A percentile compares a stretch with the other conserved stretches of the same genome.
Conservation (phyloP, 768 basidiomycete genomes). For the Trametes cinnabarina region DNA sequence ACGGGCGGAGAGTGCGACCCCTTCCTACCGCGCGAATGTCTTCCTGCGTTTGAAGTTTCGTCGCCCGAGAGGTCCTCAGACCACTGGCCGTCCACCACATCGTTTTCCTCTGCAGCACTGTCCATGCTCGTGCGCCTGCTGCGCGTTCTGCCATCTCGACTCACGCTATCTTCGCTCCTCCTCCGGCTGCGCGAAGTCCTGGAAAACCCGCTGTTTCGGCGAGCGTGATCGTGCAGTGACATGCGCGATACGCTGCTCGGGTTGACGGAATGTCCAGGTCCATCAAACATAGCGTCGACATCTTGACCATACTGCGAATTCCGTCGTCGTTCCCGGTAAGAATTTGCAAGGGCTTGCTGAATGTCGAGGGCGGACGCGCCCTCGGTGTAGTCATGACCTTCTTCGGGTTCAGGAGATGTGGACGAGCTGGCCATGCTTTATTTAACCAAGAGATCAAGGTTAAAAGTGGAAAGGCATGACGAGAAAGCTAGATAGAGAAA, state of each 20-base stretch:
- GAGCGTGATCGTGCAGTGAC: conserved; percentile 53
- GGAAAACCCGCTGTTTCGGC: conserved; percentile 59
- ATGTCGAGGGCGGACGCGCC: conserved; percentile 81
- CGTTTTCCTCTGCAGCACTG: conserved; percentile 3
- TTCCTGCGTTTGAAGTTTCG: conserved; percentile 27
- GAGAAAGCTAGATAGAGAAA: too few relatives aligned
- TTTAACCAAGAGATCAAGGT: too few relatives aligned
- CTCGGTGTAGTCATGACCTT: conserved; percentile 73
- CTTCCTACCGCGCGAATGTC: conserved; percentile 15
- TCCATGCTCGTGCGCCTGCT: conserved; percentile 22
- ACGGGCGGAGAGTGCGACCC: conserved; percentile 22
- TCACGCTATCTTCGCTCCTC: conserved; percentile 33
- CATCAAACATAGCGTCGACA: conserved; percentile 72
- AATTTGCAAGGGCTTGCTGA: conserved; percentile 51
- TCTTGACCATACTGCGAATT: conserved; percentile 69
- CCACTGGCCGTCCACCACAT: neutral
- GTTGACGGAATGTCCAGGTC: conserved; percentile 59
- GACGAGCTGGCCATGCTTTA: conserved; percentile 15
- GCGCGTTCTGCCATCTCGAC: conserved; percentile 7
- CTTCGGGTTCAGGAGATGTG: neutral
- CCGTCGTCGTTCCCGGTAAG: conserved; percentile 52
- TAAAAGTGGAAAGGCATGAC: too few relatives aligned
- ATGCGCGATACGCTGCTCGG: conserved; percentile 82
- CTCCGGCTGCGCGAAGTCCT: conserved; percentile 52
- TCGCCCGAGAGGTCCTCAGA: conserved; percentile 27